A percentile compares a stretch with the other conserved stretches of the same genome.
phyloP scores from a whole-genome alignment of 176 grass and related monocot genomes.

The Leersia perrieri region DNA sequence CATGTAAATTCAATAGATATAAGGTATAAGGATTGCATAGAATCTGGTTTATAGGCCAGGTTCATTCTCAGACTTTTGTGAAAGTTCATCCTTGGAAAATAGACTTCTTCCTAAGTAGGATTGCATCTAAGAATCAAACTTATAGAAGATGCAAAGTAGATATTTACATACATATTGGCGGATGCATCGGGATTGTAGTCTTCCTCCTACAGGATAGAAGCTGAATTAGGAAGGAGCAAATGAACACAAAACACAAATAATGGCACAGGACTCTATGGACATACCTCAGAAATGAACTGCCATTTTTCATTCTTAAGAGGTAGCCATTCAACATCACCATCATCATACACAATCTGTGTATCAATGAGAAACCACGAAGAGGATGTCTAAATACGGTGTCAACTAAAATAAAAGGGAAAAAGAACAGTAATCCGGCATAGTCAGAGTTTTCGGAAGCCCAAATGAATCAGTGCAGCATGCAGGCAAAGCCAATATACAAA shows the following conservation, averaged over 20 bases:
- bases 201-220: conserved; percentile 38
- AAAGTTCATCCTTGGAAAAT: background rate
- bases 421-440: background rate
- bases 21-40: background rate
- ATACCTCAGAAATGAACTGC: conserved; percentile 50
- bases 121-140: background rate
- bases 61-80: background rate
- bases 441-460: conserved; percentile 1
- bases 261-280: background rate
- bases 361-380: background rate
- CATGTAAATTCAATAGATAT: too few species aligned
- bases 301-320: conserved; percentile 56
- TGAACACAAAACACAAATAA: background rate
- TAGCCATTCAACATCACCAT: conserved; percentile 68
- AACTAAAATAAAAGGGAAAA: background rate
- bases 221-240: conserved; percentile 19
- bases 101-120: background rate
- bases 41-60: background rate
- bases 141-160: conserved; percentile 13
- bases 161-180: conserved; percentile 42
- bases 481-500: background rate
- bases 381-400: background rate
- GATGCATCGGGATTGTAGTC: conserved; percentile 22
- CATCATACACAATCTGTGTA: conserved; percentile 67
- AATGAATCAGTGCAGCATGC: background rate